These are phyloP conservation scores for Castanospermum australe DNA, from an alignment of 306 rosid species.

Conservation along the genomic window DNA sequence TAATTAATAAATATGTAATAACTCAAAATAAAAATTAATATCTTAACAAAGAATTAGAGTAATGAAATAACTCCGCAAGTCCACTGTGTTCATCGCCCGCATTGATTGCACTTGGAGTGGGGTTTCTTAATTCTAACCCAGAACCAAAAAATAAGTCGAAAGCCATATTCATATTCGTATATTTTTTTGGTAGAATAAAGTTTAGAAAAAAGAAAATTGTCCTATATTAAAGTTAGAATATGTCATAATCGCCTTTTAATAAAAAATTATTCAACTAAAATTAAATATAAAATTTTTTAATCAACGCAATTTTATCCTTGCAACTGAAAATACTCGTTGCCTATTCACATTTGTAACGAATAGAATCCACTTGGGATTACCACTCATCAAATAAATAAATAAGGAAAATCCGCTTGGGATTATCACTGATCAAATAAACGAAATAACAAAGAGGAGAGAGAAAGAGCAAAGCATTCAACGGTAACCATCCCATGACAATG, in stretches of 20 bases:
- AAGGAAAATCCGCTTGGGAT: slow-evolving; percentile 13
- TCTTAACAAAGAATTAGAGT: no score
- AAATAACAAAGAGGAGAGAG: background rate
- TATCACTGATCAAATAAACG: background rate
- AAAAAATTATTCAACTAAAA: no score
- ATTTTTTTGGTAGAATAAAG: no score
- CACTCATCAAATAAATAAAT: background rate
- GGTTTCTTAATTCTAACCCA: background rate
- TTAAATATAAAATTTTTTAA: no score
- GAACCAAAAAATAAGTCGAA: background rate
- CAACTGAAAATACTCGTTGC: no score
- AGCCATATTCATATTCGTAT: background rate
- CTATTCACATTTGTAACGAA: background rate
- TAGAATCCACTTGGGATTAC: background rate
- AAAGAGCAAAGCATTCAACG: background rate
- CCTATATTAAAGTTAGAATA: no score
- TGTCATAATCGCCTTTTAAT: no score
- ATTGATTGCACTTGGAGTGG: background rate
- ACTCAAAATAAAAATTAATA: no score
- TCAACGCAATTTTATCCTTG: no score
- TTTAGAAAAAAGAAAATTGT: no score
- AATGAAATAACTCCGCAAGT: no score
- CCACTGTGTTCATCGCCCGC: background rate
- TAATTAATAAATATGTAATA: no score
- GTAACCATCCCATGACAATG: background rate